Evolutionary conservation across 306 rosid species (phyloP), one percentile per base, ranked within the genome.

Genomic region (Cucurbita ficifolia): DNA sequence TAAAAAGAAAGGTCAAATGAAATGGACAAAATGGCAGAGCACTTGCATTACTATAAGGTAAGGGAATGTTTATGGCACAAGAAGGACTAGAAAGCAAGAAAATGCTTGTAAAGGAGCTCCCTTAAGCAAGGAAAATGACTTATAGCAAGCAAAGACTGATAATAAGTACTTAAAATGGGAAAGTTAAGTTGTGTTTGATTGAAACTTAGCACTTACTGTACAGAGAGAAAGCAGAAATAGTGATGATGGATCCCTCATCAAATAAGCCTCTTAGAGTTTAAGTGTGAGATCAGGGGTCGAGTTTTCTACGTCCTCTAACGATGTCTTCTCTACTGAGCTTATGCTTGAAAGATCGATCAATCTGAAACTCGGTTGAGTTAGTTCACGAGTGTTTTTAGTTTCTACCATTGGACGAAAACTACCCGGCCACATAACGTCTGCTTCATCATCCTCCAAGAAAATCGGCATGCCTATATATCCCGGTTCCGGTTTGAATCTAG

Each of bases 341-440:
- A 81, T 42, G 72, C 80, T 80, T 53, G 90, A 79, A 79, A 76
- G 81, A 79, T 86, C 90, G 35, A 76, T 71, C 57, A 82, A 40
- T 56, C 81, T 72, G 79, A 87, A 86, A 68, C 86, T 77, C 55
- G 86, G 86, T 75, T 78, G 86, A 54, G 69, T 72, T 54, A 55
- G 8, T 52, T 48, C 50, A 39, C 1, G 50, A 39, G 65, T 9
- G 42, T 77, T 76, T 78, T 80, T 78, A 24, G 79, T 75, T 49
- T 82, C 89, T 0, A 72, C 76, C 10, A 56, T 86, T 58, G 77
- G 87, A 9, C 96, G 89, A 58, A 92, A 92, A 81, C 98, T 92
- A 52, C 98, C 96, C 0, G 96, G 98, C 98, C 98, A 92, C 72
- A 87, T 67, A 77, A 85, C 76, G 49, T 86, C 89, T 9, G 89